phyloP scores from a whole-genome alignment of 768 basidiomycete species.

The Phallus indusiatus region DNA sequence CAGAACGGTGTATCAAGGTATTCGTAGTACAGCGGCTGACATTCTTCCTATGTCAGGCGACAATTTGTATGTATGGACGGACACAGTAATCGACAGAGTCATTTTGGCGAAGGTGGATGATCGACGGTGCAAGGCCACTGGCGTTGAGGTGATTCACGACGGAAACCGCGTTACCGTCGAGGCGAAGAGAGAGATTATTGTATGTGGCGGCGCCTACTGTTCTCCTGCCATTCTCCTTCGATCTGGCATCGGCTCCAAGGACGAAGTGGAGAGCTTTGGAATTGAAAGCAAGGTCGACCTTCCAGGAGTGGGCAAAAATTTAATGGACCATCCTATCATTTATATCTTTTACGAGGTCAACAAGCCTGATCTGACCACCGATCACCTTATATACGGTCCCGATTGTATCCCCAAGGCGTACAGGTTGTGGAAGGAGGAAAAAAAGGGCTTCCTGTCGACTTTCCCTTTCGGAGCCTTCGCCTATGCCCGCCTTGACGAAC shows the following conservation, averaged over 20 bases:
- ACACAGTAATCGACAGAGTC: background rate
- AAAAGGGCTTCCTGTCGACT: background rate
- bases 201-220: slow-evolving; percentile 10
- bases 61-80: background rate
- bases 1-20: too few relatives aligned
- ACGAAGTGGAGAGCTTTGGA: slow-evolving; percentile 18
- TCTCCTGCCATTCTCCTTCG: slow-evolving; percentile 31
- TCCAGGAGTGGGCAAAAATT: slow-evolving; percentile 32
- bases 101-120: background rate
- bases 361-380: background rate
- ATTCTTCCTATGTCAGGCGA: background rate
- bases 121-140: background rate
- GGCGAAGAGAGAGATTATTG: slow-evolving; percentile 12
- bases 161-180: background rate
- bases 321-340: slow-evolving; percentile 23
- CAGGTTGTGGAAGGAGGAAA: background rate
- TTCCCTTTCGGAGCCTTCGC: background rate
- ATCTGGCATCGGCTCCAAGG: slow-evolving; percentile 29
- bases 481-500: background rate
- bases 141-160: background rate
- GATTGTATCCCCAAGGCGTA: background rate
- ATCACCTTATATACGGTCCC: background rate
- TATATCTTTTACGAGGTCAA: background rate
- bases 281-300: slow-evolving; percentile 25
- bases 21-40: too few relatives aligned